These are phyloP conservation scores for Kazachstania sp. DNA, from an alignment of 1,139 yeast species.

Conservation along the genomic window DNA sequence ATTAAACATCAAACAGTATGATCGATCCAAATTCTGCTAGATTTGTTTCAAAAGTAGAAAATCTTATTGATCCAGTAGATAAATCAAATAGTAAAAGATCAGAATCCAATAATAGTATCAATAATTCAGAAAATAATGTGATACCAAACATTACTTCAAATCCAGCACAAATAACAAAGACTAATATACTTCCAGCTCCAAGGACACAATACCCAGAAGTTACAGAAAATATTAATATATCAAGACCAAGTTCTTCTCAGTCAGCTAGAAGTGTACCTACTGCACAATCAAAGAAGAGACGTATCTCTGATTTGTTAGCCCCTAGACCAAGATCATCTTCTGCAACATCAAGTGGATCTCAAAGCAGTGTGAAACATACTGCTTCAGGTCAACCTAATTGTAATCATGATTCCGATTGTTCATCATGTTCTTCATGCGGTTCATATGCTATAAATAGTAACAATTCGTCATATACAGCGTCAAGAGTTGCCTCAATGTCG, in stretches of 20 bases:
- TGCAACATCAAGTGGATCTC: neutral
- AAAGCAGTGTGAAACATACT: neutral
- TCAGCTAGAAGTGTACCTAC: neutral
- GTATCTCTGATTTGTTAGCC: neutral
- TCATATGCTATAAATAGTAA: neutral
- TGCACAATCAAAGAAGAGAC: neutral
- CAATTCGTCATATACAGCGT: neutral
- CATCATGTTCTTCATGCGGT: neutral
- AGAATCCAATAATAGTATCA: no score
- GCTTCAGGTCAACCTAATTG: neutral
- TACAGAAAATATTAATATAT: neutral
- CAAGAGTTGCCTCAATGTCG: neutral
- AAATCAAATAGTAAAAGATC: neutral
- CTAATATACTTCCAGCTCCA: no score
- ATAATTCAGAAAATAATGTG: no score
- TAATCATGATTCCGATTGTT: neutral
- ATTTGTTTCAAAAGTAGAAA: neutral
- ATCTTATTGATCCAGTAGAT: neutral
- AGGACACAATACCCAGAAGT: no score
- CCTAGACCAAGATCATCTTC: neutral
- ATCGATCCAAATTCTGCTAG: neutral
- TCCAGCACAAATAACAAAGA: no score
- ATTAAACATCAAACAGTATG: neutral
- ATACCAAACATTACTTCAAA: no score
- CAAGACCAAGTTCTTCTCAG: neutral